Percentiles rank a stretch among this genome's conserved stretches.
phyloP scores from a whole-genome alignment of 768 basidiomycete genomes.

The Neoboletus subvelutipes region DNA sequence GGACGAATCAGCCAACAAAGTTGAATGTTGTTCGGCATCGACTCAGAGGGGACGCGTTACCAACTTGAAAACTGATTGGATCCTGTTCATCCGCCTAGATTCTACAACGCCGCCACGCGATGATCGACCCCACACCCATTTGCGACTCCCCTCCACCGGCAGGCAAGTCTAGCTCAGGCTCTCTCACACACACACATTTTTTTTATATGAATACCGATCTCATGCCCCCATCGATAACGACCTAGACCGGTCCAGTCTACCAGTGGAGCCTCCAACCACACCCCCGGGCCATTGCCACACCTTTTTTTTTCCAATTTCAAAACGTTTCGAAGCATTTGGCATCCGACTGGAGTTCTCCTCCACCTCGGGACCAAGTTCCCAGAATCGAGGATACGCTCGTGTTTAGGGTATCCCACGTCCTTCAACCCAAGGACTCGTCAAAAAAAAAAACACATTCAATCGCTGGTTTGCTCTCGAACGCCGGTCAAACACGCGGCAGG shows the following conservation, averaged over 20 bases:
- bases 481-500: slow-evolving; percentile 1
- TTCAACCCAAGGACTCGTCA: not conserved
- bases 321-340: not conserved
- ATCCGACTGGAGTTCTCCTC: not conserved
- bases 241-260: not conserved
- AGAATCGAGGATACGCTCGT: not conserved
- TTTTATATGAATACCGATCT: not conserved
- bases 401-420: not conserved
- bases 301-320: not conserved
- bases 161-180: not conserved
- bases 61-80: too few relatives aligned
- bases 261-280: not conserved
- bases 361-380: not conserved
- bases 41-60: too few relatives aligned
- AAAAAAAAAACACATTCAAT: not conserved
- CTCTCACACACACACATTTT: not conserved
- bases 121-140: not conserved
- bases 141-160: not conserved
- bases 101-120: not conserved
- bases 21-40: too few relatives aligned
- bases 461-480: not conserved
- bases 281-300: slow-evolving; percentile 1
- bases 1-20: too few relatives aligned
- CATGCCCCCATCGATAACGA: not conserved
- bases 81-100: not conserved